phyloP scores from a whole-genome alignment of 352 stramenopile species.

The Pythium insidiosum region DNA sequence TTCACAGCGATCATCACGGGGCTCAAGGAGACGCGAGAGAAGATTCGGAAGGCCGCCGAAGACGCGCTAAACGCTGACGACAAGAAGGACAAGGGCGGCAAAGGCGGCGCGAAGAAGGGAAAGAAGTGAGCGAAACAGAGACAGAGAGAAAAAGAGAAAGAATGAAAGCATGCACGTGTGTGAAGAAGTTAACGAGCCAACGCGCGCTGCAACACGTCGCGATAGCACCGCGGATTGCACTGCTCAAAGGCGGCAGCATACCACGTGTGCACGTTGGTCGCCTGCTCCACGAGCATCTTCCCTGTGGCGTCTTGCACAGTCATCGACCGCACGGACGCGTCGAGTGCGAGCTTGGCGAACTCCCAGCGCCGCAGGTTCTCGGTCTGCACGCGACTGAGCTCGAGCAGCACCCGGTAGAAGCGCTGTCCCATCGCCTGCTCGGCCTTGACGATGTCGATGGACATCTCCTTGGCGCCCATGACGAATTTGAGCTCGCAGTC shows the following conservation, averaged over 20 bases:
- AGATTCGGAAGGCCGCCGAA: constrained; percentile 47
- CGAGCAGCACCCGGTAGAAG: constrained; percentile 8
- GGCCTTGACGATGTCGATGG: constrained; percentile 12
- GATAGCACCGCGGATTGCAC: constrained; percentile 8
- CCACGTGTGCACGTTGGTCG: constrained; percentile 4
- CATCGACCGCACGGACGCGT: constrained; percentile 5
- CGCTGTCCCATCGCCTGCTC: constrained; percentile 1
- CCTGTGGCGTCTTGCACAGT: neutral
- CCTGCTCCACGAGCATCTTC: constrained; percentile 2
- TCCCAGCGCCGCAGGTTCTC: constrained; percentile 3
- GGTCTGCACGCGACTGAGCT: constrained; percentile 3
- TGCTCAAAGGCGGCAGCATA: neutral
- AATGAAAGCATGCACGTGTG: neutral
- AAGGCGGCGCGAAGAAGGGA: constrained; percentile 49
- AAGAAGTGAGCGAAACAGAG: no score
- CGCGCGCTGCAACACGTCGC: neutral
- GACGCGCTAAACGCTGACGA: constrained; percentile 55
- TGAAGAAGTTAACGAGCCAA: no score
- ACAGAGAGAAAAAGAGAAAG: no score
- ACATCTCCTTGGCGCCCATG: constrained; percentile 8
- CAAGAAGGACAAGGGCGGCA: constrained; percentile 49
- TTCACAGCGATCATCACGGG: constrained; percentile 73
- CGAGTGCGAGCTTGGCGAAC: constrained; percentile 6
- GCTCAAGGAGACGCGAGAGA: constrained; percentile 63
- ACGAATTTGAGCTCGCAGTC: constrained; percentile 13